Evolutionary conservation across 257 asterid species (phyloP), one percentile per base, ranked within the genome.

Genomic region (Plantago major): DNA sequence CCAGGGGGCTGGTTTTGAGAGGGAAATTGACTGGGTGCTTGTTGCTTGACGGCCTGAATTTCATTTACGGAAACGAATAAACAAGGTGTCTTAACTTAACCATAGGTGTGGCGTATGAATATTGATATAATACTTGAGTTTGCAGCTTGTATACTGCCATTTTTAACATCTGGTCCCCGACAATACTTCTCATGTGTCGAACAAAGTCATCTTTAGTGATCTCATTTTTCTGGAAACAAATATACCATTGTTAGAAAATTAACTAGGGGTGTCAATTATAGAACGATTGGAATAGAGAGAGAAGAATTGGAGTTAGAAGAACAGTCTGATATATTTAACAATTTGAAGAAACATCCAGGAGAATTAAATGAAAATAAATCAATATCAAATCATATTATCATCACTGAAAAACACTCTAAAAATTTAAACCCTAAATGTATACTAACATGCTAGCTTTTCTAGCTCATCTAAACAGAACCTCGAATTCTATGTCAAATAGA

Each of bases 121-220:
- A 55, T 49, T 66, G 42, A 59, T 61, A 46, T 68, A 71, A 38
- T 60, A 83, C 98, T 81, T 86, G 94, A 70, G 83, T 74, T 75
- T 88, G 95, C 70, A 92, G 76, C 72, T 81, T 89, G 74, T 58
- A 82, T n/a, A 87, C 94, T 54, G 95, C 99, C 85, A 79, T 74
- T 79, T 87, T 89, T 62, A 92, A 81, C 99, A 89, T 92, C 66
- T 84, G 96, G 75, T 92, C 96, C 58, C 97, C 97, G 1, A 87
- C 94, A 13, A 93, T 78, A 76, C 81, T 82, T 73, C 96, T 87
- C 97, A 93, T 87, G 66, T 71, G 84, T 58, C 86, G 82, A 52
- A 89, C 80, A 79, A 93, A 89, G 46, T 64, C 87, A 52, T 89
- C 96, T 82, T 89, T 87, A 43, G 94, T 71, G 60, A 89, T 85